Evolutionary conservation across 2,329 filamentous ascomycete genomes (phyloP).

Genomic region (Xylariales sp.): DNA sequence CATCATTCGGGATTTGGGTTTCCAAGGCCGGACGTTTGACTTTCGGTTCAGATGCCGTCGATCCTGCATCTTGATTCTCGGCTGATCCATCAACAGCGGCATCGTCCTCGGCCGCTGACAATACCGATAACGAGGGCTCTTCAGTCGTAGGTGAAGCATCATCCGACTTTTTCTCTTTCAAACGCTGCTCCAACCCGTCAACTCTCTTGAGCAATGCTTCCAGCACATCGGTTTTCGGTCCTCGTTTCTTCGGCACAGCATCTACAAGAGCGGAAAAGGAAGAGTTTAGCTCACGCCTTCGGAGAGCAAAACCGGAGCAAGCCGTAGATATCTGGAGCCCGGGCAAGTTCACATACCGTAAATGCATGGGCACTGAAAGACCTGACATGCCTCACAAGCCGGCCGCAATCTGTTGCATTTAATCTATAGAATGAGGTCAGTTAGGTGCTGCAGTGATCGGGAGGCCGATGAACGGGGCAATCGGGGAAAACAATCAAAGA

Average conservation of each 20-base stretch:
- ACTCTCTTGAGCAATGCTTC: conserved; percentile 81
- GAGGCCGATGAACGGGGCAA: conserved; percentile 1
- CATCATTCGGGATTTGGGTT: conserved; percentile 27
- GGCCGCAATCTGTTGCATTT: conserved; percentile 85
- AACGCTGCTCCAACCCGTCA: conserved; percentile 74
- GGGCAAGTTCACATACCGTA: conserved; percentile 67
- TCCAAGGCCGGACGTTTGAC: conserved; percentile 37
- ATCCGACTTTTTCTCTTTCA: conserved; percentile 57
- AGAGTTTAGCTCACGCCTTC: not conserved
- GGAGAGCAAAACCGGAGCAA: not conserved
- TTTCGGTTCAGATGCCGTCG: conserved; percentile 33
- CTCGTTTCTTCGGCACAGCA: conserved; percentile 83
- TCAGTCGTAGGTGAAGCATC: conserved; percentile 34
- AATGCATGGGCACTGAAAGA: conserved; percentile 82
- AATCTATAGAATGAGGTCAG: conserved; percentile 54
- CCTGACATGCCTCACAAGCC: conserved; percentile 82
- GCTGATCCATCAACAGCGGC: conserved; percentile 14
- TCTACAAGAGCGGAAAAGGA: conserved; percentile 43
- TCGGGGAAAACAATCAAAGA: too few relatives aligned
- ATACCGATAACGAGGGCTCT: conserved; percentile 22
- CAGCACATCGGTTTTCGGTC: conserved; percentile 83
- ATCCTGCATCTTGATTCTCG: conserved; percentile 16
- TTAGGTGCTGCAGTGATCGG: conserved; percentile 1
- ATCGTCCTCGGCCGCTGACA: conserved; percentile 18
- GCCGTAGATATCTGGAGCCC: too few relatives aligned